Evolutionary conservation across 2,329 filamentous ascomycete genomes (phyloP).

Genomic region (Thyridium curvatum): DNA sequence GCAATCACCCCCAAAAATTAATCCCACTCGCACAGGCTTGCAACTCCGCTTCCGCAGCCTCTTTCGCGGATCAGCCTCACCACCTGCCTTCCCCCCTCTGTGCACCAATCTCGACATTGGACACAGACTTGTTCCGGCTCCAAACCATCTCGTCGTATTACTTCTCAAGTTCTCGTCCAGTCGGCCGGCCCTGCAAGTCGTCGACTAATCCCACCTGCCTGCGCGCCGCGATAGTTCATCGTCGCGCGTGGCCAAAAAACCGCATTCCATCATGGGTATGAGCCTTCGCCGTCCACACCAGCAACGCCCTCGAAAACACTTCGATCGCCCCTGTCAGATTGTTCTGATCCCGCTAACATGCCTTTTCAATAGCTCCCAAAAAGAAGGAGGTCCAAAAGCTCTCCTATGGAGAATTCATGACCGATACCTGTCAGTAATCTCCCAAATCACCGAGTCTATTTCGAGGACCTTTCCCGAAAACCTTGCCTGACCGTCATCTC

Average conservation of each 20-base stretch:
- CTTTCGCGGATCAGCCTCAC: background rate
- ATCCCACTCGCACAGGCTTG: background rate
- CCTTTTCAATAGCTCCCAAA: constrained; percentile 63
- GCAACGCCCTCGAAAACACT: constrained; percentile 1
- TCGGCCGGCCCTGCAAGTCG: constrained; percentile 4
- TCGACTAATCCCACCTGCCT: constrained; percentile 10
- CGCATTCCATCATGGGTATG: constrained; percentile 25
- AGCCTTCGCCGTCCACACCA: constrained; percentile 1
- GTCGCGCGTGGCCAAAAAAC: constrained; percentile 20
- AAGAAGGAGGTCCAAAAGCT: constrained; percentile 95
- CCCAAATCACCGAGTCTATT: too few species aligned
- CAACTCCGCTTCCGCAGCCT: background rate
- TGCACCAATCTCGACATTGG: background rate
- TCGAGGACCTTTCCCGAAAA: too few species aligned
- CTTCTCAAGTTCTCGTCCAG: constrained; percentile 1
- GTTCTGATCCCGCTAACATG: constrained; percentile 34
- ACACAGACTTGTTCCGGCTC: too few species aligned
- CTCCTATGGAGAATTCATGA: constrained; percentile 93
- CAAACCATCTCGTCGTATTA: background rate
- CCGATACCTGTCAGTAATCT: constrained; percentile 70
- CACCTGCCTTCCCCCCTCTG: background rate
- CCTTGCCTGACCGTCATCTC: background rate
- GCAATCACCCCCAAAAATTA: too few species aligned
- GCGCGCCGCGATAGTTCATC: constrained; percentile 18
- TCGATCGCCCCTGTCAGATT: background rate